These are phyloP conservation scores for Scheffersomyces parashehatae DNA, from an alignment of 1,139 yeast species.

Conservation along the genomic window DNA sequence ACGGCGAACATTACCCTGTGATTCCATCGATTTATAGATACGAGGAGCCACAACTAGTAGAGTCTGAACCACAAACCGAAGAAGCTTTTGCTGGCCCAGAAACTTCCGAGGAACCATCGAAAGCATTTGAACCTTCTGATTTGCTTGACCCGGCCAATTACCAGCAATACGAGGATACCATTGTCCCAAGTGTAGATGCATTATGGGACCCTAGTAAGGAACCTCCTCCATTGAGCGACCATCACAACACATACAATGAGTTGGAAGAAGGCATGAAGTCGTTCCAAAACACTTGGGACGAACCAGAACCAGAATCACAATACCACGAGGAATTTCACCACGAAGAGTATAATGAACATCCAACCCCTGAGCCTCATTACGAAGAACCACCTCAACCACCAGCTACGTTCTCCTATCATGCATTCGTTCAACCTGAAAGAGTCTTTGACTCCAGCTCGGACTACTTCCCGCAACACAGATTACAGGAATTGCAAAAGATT, in stretches of 20 bases:
- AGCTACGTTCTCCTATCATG: conserved; percentile 5
- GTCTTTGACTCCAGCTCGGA: conserved; percentile 29
- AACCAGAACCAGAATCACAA: conserved; percentile 6
- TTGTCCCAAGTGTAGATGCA: conserved; percentile 25
- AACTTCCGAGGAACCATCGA: conserved; percentile 5
- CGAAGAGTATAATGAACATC: neutral
- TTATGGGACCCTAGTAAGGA: conserved; percentile 43
- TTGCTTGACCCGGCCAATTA: conserved; percentile 34
- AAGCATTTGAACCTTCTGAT: conserved; percentile 15
- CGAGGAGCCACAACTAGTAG: conserved; percentile 12
- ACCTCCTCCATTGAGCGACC: conserved; percentile 27
- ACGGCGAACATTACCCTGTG: conserved; percentile 3
- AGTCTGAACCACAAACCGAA: conserved; percentile 3
- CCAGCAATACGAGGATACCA: conserved; percentile 19
- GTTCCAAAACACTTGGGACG: conserved; percentile 22
- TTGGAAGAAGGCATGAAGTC: conserved; percentile 12
- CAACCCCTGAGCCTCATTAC: neutral
- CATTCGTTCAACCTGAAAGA: conserved; percentile 26
- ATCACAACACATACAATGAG: conserved; percentile 14
- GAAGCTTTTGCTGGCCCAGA: conserved; percentile 1
- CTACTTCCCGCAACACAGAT: conserved; percentile 30
- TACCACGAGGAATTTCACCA: neutral
- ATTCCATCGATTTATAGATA: neutral
- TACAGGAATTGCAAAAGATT: conserved; percentile 8
- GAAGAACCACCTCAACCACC: conserved; percentile 4